Evolutionary conservation across 2,329 filamentous ascomycete genomes (phyloP).

Genomic region (Fusarium annulatum): DNA sequence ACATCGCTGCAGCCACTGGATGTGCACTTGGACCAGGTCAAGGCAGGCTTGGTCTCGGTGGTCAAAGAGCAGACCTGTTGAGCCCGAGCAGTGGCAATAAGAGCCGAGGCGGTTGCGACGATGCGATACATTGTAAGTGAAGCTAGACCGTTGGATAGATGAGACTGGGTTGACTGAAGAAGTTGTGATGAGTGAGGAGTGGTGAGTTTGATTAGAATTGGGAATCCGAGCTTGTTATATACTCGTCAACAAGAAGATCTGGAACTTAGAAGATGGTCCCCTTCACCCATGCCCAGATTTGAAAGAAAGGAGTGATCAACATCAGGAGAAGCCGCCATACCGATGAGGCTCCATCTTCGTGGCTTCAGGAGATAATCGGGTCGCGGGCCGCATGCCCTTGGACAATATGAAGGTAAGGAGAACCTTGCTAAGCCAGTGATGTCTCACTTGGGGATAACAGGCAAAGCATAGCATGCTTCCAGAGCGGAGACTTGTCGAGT

Average conservation of each 20-base stretch:
- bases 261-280: neutral
- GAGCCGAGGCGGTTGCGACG: slow-evolving; percentile 44
- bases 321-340: slow-evolving; percentile 19
- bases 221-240: slow-evolving; percentile 31
- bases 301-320: slow-evolving; percentile 8
- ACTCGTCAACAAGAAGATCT: neutral
- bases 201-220: slow-evolving; percentile 17
- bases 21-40: slow-evolving; percentile 66
- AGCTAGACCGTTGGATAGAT: slow-evolving; percentile 17
- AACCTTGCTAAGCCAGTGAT: neutral
- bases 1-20: slow-evolving; percentile 62
- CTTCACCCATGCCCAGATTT: neutral
- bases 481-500: slow-evolving; percentile 4
- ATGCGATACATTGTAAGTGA: slow-evolving; percentile 46
- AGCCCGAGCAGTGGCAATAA: slow-evolving; percentile 49
- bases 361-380: slow-evolving; percentile 13
- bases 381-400: slow-evolving; percentile 31
- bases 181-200: slow-evolving; percentile 19
- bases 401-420: neutral
- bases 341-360: slow-evolving; percentile 12
- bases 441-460: neutral
- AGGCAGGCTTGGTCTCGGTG: slow-evolving; percentile 62
- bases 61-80: slow-evolving; percentile 63
- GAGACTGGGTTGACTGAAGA: slow-evolving; percentile 22
- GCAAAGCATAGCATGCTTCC: slow-evolving; percentile 4